These are phyloP conservation scores for Cutaneotrichosporon sp. DNA, from an alignment of 1,284 basidiomycete genomes.

Conservation along the genomic window DNA sequence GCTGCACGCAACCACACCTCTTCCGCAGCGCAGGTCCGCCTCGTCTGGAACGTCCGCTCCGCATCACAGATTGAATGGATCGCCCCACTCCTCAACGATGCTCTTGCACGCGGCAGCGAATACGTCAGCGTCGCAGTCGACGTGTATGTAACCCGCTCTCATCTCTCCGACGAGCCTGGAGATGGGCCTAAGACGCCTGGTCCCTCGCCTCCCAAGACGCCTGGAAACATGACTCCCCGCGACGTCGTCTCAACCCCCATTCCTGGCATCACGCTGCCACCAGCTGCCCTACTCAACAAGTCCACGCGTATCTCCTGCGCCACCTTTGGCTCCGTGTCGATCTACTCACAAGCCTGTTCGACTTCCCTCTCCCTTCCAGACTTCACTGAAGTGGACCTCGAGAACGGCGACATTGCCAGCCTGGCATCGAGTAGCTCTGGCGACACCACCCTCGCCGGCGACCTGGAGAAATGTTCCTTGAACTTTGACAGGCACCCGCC, in stretches of 20 bases:
- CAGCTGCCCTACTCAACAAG: neutral
- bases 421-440: too few relatives aligned
- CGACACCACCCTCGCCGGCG: neutral
- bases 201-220: neutral
- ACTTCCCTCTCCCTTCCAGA: neutral
- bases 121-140: slow-evolving; percentile 18
- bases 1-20: slow-evolving; percentile 30
- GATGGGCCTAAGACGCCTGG: slow-evolving; percentile 4
- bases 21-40: slow-evolving; percentile 30
- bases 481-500: neutral
- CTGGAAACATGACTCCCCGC: neutral
- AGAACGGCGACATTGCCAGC: neutral
- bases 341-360: too few relatives aligned
- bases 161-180: slow-evolving; percentile 9
- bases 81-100: slow-evolving; percentile 22
- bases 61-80: slow-evolving; percentile 14
- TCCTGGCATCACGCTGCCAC: neutral
- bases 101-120: slow-evolving; percentile 11
- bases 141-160: slow-evolving; percentile 27
- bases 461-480: neutral
- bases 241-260: neutral
- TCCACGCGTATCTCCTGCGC: neutral
- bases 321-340: neutral
- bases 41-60: slow-evolving; percentile 40
- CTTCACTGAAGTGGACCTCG: slow-evolving; percentile 8